Conservation (phyloP, 202 grass and related monocot species). For the Sporobolus alterniflorus region DNA sequence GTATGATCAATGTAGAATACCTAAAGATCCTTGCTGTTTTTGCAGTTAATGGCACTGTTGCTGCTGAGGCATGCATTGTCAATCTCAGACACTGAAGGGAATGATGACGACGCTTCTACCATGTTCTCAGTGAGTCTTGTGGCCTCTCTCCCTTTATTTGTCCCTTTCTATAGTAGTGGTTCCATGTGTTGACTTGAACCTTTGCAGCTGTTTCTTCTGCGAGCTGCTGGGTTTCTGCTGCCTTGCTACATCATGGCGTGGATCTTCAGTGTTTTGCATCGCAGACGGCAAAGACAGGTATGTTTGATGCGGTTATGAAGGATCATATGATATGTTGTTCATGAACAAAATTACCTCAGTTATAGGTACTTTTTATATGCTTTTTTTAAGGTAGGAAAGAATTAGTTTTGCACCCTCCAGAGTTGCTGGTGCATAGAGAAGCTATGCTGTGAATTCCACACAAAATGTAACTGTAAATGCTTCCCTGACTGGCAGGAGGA, state of each 20-base stretch:
- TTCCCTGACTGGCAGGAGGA: constrained; percentile 58
- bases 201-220: constrained; percentile 86
- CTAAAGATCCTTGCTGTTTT: constrained; percentile 19
- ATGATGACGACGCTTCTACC: constrained; percentile 88
- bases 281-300: constrained; percentile 88
- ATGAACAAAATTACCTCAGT: neutral
- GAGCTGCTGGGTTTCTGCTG: constrained; percentile 95
- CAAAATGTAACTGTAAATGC: neutral
- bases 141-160: neutral
- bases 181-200: neutral
- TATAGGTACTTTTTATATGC: neutral
- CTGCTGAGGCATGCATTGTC: constrained; percentile 91
- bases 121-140: constrained; percentile 78
- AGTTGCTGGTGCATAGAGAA: neutral
- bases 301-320: neutral
- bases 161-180: neutral
- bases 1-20: constrained; percentile 10
- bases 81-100: constrained; percentile 76
- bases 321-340: neutral
- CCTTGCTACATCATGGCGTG: constrained; percentile 98
- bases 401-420: too few relatives aligned
- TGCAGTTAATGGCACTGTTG: constrained; percentile 86
- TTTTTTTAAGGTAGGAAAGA: neutral
- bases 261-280: constrained; percentile 91
- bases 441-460: neutral